These are phyloP conservation scores for Hyaloperonospora brassicae DNA, from an alignment of 352 stramenopile genomes.

Conservation along the genomic window DNA sequence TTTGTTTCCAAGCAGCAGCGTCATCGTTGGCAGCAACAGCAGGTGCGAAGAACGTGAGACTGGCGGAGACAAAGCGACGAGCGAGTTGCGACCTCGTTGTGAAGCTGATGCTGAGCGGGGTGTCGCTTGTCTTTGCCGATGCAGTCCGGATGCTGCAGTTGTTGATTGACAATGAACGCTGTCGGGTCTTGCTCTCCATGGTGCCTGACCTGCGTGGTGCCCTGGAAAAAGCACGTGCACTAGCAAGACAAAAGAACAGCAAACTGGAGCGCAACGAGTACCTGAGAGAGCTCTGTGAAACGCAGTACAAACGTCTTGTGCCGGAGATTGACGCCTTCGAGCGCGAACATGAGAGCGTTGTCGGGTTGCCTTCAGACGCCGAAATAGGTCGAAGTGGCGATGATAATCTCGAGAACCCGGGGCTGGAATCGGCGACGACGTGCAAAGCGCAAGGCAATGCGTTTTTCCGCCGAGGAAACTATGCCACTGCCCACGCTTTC, in stretches of 20 bases:
- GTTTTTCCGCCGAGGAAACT: constrained; percentile 60
- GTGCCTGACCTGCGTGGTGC: constrained; percentile 51
- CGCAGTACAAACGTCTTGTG: constrained; percentile 32
- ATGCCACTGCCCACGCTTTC: constrained; percentile 43
- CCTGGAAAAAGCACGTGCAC: constrained; percentile 38
- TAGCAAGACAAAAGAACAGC: constrained; percentile 29
- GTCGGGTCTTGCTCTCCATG: constrained; percentile 18
- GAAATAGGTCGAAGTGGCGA: constrained; percentile 4
- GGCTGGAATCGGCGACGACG: constrained; percentile 20
- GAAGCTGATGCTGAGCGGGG: constrained; percentile 42
- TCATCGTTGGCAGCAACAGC: not conserved
- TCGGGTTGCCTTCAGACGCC: constrained; percentile 35
- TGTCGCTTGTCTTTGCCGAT: constrained; percentile 50
- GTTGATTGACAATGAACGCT: constrained; percentile 34
- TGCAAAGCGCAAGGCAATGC: constrained; percentile 51
- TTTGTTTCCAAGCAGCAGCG: constrained; percentile 15
- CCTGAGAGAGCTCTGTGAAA: constrained; percentile 32
- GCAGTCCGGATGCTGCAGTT: constrained; percentile 52
- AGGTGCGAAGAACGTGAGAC: not conserved
- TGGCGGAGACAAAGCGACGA: constrained; percentile 3
- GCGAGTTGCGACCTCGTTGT: constrained; percentile 45
- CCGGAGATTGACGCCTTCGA: constrained; percentile 53
- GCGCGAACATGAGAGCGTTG: constrained; percentile 38
- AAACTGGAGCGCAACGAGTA: constrained; percentile 39
- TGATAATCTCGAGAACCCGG: constrained; percentile 7